Evolutionary conservation across 768 basidiomycete species (phyloP), one percentile per base, ranked within the genome.

Genomic region (Boletus pseudo-olivaceus): DNA sequence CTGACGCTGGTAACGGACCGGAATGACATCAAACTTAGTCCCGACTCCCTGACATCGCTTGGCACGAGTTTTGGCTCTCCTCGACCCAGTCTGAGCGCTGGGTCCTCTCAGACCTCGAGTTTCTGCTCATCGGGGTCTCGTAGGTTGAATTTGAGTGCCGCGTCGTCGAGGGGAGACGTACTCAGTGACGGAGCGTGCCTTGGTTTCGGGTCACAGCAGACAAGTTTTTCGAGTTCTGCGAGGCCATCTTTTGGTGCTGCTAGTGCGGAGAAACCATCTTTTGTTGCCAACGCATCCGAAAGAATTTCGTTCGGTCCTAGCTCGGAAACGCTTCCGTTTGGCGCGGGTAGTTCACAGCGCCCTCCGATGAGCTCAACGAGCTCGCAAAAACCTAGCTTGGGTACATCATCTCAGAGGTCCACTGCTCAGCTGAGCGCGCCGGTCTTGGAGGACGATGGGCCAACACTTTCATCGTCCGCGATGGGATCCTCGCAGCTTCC

Each of bases 51-150:
- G 41, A 49, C 58, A 9, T 70, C 71, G 17, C 47, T 68, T 33
- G 51, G 59, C 12, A 61, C 67, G 3, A 62, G 42, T 43, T 68
- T 66, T 42, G 61, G 69, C 34, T 69, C 67, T 15, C 60, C 59
- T 1, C 55, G 49, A 41, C 67, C 65, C 27, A 71, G 53, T 27
- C 15, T 69, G 26, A 70, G 70, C 34, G 61, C 63, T 0, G 55
- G 54, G 15, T 71, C 67, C 26, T 69, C 70, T 35, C 67, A 69
- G n/a, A 34, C 64, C 5, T 61, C 66, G 9, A 67, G 49, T 34
- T 66, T 70, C 32, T 58, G 57, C 38, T 60, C 70, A 3, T 51
- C 55, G 20, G 62, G 65, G 7, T 66, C 64, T 15, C 70, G 62
- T 38, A 55, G 55, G 29, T 53, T 55, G 20, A 70, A 61, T 52